phyloP scores from a whole-genome alignment of 768 basidiomycete genomes.

The Trametes maxima region DNA sequence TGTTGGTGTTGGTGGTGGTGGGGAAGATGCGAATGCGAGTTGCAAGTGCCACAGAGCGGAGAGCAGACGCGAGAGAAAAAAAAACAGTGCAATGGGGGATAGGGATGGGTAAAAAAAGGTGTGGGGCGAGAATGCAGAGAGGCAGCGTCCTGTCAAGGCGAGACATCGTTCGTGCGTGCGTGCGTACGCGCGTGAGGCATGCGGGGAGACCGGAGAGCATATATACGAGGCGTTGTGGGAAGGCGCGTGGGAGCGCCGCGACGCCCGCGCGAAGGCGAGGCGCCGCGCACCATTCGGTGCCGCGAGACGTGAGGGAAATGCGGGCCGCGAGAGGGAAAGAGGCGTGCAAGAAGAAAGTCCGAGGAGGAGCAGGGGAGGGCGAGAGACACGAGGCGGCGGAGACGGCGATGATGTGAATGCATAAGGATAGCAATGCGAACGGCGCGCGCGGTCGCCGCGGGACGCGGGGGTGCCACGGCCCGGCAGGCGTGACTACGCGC shows the following conservation, averaged over 20 bases:
- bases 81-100: neutral
- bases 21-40: neutral
- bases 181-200: slow-evolving; percentile 2
- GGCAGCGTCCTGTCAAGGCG: slow-evolving; percentile 6
- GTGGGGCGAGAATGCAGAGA: neutral
- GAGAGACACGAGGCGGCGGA: neutral
- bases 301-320: slow-evolving; percentile 2
- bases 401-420: slow-evolving; percentile 18
- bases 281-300: slow-evolving; percentile 9
- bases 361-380: neutral
- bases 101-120: neutral
- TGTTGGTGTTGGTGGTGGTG: neutral
- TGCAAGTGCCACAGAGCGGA: neutral
- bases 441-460: slow-evolving; percentile 5
- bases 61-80: neutral
- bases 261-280: slow-evolving; percentile 8
- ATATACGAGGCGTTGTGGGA: neutral
- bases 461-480: slow-evolving; percentile 7
- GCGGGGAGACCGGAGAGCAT: neutral
- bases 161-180: slow-evolving; percentile 12
- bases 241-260: slow-evolving; percentile 15
- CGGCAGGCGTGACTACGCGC: slow-evolving; percentile 17
- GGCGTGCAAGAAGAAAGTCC: neutral
- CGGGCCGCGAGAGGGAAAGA: neutral
- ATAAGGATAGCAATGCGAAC: slow-evolving; percentile 24